These are phyloP conservation scores for Xylaria polymorpha DNA, from an alignment of 2,329 filamentous ascomycete species.

Conservation along the genomic window DNA sequence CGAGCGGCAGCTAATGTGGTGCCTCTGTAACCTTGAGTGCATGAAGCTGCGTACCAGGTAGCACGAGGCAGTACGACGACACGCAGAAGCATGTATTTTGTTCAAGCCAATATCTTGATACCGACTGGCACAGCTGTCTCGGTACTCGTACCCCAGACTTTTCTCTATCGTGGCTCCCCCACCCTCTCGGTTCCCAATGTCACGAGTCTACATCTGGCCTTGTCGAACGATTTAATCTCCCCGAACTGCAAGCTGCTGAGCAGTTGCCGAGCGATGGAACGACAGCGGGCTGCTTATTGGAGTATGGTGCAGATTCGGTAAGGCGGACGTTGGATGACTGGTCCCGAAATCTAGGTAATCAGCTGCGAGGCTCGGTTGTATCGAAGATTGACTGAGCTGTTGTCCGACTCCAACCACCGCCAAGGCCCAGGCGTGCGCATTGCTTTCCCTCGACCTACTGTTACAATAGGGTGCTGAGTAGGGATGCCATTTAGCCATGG, in stretches of 20 bases:
- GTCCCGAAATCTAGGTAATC: slow-evolving; percentile 13
- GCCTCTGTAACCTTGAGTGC: slow-evolving; percentile 24
- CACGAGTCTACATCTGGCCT: slow-evolving; percentile 22
- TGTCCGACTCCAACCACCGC: slow-evolving; percentile 23
- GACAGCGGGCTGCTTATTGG: neutral
- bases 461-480: too few relatives aligned
- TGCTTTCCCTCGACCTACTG: slow-evolving; percentile 3
- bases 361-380: slow-evolving; percentile 23
- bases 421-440: slow-evolving; percentile 13
- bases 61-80: slow-evolving; percentile 16
- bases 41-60: slow-evolving; percentile 15
- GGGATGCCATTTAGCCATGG: slow-evolving; percentile 16
- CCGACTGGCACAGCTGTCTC: neutral
- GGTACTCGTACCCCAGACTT: slow-evolving; percentile 24
- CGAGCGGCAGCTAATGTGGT: slow-evolving; percentile 24
- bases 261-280: slow-evolving; percentile 10
- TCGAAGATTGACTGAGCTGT: slow-evolving; percentile 8
- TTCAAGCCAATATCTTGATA: neutral
- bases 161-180: slow-evolving; percentile 13
- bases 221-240: neutral
- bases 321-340: slow-evolving; percentile 16
- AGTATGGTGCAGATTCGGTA: slow-evolving; percentile 8
- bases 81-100: slow-evolving; percentile 1
- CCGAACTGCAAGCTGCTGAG: slow-evolving; percentile 13
- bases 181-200: slow-evolving; percentile 14